Conservation (phyloP, 2,329 filamentous ascomycete species). For the Amphichorda felina region DNA sequence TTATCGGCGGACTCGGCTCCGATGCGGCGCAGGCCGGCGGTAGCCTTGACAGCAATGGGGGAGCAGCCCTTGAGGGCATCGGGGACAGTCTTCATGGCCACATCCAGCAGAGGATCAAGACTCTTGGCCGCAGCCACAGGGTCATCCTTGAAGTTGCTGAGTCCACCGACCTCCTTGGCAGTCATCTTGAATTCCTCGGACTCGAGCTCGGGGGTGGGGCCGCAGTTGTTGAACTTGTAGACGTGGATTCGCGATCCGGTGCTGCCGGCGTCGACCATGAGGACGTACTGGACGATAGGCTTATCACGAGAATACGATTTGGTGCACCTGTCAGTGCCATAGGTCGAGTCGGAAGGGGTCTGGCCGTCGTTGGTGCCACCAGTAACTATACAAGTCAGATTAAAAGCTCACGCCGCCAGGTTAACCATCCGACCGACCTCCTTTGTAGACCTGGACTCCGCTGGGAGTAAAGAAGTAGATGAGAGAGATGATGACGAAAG, state of each 20-base stretch:
- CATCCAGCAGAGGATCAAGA: slow-evolving; percentile 76
- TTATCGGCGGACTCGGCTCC: slow-evolving; percentile 69
- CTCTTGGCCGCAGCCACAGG: slow-evolving; percentile 81
- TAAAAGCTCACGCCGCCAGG: background rate
- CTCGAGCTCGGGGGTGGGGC: slow-evolving; percentile 87
- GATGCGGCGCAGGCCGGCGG: slow-evolving; percentile 81
- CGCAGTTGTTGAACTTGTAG: slow-evolving; percentile 99
- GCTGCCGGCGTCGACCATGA: slow-evolving; percentile 98
- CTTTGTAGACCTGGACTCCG: slow-evolving; percentile 41
- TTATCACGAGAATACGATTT: slow-evolving; percentile 79
- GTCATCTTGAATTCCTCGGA: slow-evolving; percentile 90
- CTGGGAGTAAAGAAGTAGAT: slow-evolving; percentile 53
- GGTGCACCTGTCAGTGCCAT: slow-evolving; percentile 64
- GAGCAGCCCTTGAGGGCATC: slow-evolving; percentile 85
- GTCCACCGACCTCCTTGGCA: slow-evolving; percentile 66
- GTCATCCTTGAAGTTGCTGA: slow-evolving; percentile 81
- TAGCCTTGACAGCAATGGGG: slow-evolving; percentile 95
- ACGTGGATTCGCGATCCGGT: slow-evolving; percentile 97
- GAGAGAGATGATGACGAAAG: slow-evolving; percentile 45
- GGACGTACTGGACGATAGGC: slow-evolving; percentile 90
- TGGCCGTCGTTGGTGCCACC: slow-evolving; percentile 31
- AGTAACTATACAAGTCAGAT: slow-evolving; percentile 1
- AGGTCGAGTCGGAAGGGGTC: slow-evolving; percentile 44
- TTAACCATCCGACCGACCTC: slow-evolving; percentile 18
- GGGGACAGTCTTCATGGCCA: slow-evolving; percentile 74